These are phyloP conservation scores for Nannochloropsis gaditana DNA, from an alignment of 108 stramenopile genomes.

Conservation along the genomic window DNA sequence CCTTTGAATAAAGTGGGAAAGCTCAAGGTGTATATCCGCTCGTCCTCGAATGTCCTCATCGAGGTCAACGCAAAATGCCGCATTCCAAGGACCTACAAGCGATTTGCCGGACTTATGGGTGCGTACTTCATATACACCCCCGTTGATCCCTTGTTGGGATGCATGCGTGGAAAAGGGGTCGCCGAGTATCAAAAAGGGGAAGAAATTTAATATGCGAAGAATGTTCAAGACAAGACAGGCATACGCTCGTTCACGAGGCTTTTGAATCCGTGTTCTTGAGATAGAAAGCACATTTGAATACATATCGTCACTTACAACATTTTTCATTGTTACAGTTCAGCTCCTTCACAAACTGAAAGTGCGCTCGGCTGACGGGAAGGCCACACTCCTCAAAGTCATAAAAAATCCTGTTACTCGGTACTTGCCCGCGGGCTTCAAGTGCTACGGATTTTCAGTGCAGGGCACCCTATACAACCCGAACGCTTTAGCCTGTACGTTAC, in stretches of 20 bases:
- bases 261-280: no score
- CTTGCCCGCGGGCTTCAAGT: constrained; percentile 80
- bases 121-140: background rate
- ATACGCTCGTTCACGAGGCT: no score
- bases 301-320: background rate
- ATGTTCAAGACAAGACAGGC: no score
- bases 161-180: no score
- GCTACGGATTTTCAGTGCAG: constrained; percentile 65
- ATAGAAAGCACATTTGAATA: background rate
- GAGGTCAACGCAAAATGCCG: constrained; percentile 85
- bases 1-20: constrained; percentile 94
- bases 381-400: constrained; percentile 88
- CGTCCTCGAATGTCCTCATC: constrained; percentile 84
- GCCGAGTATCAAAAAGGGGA: no score
- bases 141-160: no score
- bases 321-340: constrained; percentile 61
- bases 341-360: constrained; percentile 98
- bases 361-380: constrained; percentile 73
- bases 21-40: constrained; percentile 78
- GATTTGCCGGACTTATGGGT: constrained; percentile 64
- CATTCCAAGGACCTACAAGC: constrained; percentile 95
- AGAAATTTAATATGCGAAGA: no score
- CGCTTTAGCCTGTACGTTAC: constrained; percentile 68
- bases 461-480: constrained; percentile 78
- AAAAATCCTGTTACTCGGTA: constrained; percentile 95